Base-by-base conservation (phyloP, 75 land plant genomes). In the Sequoiadendron giganteum region DNA sequence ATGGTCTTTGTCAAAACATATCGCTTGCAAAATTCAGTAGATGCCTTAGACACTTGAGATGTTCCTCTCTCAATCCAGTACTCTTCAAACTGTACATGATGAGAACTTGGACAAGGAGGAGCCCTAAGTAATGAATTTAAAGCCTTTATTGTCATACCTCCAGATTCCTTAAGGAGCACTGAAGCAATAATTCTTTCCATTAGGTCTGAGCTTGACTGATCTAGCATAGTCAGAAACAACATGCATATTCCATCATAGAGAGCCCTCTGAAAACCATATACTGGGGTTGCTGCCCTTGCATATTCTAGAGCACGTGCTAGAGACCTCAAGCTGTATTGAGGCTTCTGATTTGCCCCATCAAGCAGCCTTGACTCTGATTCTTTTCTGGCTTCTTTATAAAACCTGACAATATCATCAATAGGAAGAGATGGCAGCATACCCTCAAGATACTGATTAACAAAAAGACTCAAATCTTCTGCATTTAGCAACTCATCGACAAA, bases 341-440 rank as follows among this genome's bases (percentile, higher is more conserved):
- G 99, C 90, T 93, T 97, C 89, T 97, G 99, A 91, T 94, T 93
- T 42, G 99, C 99, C n/a, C 99, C 97, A 94, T 98, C 99, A 85
- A 94, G 92, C 80, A 98, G 91, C 84, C 93, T 92, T 34, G 92
- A 93, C 72, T 97, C 97, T 58, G 99, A 94, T 61, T 93, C 94
- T 70, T 91, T 89, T 52, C 93, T 94, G 28, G 95, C 97, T 90
- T 90, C 93, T 90, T 91, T 94, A 77, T 97, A 98, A 84, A 98
- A 98, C 15, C 80, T 58, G 16, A 95, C 93, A 79, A 97, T 94
- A 42, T 87, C 90, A 80, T 89, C 83, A 16, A 94, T n/a, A 86
- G 42, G 65, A 89, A 94, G 28, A 84, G 85, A 87, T 85, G 81
- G 15, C 72, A 79, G 38, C 43, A 88, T 42, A 16, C 90, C 94